Evolutionary conservation across 2,329 filamentous ascomycete genomes (phyloP).

Genomic region (Venturia aucupariae): DNA sequence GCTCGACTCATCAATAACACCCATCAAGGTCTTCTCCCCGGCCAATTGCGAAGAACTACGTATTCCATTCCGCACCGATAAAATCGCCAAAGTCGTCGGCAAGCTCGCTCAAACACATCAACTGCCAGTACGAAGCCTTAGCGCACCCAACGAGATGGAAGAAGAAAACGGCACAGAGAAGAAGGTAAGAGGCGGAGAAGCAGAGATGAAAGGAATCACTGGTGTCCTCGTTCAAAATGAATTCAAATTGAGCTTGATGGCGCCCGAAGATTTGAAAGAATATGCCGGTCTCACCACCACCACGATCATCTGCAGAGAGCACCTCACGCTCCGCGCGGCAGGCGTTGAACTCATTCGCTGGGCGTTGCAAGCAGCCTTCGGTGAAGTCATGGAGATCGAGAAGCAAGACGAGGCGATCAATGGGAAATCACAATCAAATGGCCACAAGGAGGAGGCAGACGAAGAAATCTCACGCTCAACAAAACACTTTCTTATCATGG

Average conservation of each 20-base stretch:
- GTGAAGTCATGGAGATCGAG: constrained; percentile 50
- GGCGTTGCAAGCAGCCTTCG: constrained; percentile 91
- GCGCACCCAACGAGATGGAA: constrained; percentile 35
- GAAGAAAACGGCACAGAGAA: constrained; percentile 24
- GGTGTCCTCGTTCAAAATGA: constrained; percentile 95
- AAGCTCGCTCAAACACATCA: constrained; percentile 77
- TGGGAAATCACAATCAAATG: constrained; percentile 25
- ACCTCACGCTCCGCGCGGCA: constrained; percentile 76
- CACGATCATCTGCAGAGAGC: constrained; percentile 85
- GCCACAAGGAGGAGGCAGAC: constrained; percentile 47
- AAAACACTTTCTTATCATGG: constrained; percentile 66
- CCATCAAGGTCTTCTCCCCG: constrained; percentile 87
- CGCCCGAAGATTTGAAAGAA: constrained; percentile 87
- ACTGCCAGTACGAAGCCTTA: constrained; percentile 34
- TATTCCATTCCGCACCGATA: constrained; percentile 92
- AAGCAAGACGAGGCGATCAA: constrained; percentile 21
- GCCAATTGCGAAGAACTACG: constrained; percentile 90
- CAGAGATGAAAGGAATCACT: constrained; percentile 53
- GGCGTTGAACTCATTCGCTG: constrained; percentile 87
- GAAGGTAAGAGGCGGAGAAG: constrained; percentile 21
- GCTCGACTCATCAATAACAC: constrained; percentile 33
- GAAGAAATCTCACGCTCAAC: constrained; percentile 52
- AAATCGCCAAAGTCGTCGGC: constrained; percentile 91
- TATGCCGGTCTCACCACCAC: constrained; percentile 96
- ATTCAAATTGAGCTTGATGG: constrained; percentile 95